These are phyloP conservation scores for Epichloe glyceriae DNA, from an alignment of 2,329 filamentous ascomycete genomes.

Conservation along the genomic window DNA sequence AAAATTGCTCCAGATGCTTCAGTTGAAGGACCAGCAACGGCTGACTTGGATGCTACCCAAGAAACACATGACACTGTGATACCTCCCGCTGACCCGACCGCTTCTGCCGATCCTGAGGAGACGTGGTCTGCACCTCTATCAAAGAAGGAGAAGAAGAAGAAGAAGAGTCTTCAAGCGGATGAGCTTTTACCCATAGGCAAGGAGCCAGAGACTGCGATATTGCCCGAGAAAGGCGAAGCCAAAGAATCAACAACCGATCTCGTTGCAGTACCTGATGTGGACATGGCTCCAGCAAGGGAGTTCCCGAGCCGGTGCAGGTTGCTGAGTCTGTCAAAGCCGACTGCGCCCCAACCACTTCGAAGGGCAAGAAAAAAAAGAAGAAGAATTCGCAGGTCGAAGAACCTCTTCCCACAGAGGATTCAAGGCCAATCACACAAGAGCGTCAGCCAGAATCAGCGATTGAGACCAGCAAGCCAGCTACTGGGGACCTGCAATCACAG, in stretches of 20 bases:
- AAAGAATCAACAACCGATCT: not conserved
- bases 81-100: not conserved
- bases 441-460: not conserved
- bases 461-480: not conserved
- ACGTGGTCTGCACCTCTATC: not conserved
- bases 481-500: not conserved
- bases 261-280: not conserved
- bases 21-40: not conserved
- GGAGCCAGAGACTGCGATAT: not conserved
- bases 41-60: not conserved
- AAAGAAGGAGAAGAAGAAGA: conserved; percentile 7
- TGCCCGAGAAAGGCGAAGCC: not conserved
- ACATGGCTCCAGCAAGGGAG: not conserved
- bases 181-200: not conserved
- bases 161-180: conserved; percentile 10
- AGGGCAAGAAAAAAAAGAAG: conserved; percentile 9
- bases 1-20: not conserved
- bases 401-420: not conserved
- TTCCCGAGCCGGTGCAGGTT: not conserved
- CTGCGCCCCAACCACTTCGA: not conserved
- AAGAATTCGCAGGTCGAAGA: conserved; percentile 3
- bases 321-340: not conserved
- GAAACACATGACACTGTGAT: not conserved
- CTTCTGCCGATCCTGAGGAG: conserved; percentile 4
- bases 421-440: not conserved